Conservation (phyloP, 371 early-diverging fungal species). For the Rhizopus sp. region DNA sequence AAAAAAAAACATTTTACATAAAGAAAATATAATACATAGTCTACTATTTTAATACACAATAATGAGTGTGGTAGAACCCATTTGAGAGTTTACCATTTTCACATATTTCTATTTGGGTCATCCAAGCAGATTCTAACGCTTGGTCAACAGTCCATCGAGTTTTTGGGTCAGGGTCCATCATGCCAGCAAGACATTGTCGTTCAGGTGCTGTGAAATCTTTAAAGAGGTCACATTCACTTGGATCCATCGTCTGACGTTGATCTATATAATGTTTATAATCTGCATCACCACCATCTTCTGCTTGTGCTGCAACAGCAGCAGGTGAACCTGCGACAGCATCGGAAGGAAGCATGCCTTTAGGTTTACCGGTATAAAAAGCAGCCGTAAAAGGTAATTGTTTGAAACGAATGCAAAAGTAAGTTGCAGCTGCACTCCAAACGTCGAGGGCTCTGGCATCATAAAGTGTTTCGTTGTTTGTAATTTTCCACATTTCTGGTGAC, state of each 20-base stretch:
- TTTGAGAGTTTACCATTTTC: slow-evolving; percentile 33
- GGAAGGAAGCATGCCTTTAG: slow-evolving; percentile 17
- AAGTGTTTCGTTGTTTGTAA: slow-evolving; percentile 46
- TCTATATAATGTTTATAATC: slow-evolving; percentile 29
- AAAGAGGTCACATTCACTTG: slow-evolving; percentile 31
- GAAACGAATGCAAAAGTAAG: slow-evolving; percentile 80
- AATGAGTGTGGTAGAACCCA: slow-evolving; percentile 34
- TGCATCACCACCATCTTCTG: slow-evolving; percentile 32
- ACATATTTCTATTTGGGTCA: slow-evolving; percentile 46
- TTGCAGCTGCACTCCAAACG: slow-evolving; percentile 84
- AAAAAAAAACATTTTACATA: slow-evolving; percentile 2
- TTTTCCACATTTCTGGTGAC: slow-evolving; percentile 76
- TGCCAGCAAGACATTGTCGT: slow-evolving; percentile 33
- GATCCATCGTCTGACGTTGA: slow-evolving; percentile 27
- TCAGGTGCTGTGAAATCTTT: slow-evolving; percentile 25
- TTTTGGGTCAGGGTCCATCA: slow-evolving; percentile 73
- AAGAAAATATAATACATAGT: background rate
- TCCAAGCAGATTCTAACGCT: slow-evolving; percentile 83
- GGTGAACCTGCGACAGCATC: slow-evolving; percentile 33
- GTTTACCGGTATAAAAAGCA: slow-evolving; percentile 36
- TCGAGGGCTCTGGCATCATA: slow-evolving; percentile 85
- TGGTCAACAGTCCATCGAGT: slow-evolving; percentile 78
- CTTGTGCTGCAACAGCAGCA: slow-evolving; percentile 34
- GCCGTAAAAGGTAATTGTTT: slow-evolving; percentile 64
- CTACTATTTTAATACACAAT: slow-evolving; percentile 14